These are phyloP conservation scores for Mallotus japonicus DNA, from an alignment of 441 rosid species.

Conservation along the genomic window DNA sequence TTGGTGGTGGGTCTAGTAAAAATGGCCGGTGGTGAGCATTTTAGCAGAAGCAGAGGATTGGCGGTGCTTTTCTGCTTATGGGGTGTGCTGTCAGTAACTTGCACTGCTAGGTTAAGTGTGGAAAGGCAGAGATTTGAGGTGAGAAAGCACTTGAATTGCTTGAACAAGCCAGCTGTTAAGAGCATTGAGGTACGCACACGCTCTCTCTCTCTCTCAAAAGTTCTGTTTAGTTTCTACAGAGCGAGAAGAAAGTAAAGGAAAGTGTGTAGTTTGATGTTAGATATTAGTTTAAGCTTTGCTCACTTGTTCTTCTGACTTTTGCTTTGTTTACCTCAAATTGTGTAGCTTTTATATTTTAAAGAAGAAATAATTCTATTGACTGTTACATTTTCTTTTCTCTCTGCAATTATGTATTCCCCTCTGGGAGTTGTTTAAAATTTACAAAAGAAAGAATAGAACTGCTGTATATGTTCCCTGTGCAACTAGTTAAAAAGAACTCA, in stretches of 20 bases:
- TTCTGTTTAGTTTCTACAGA: constrained; percentile 34
- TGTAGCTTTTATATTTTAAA: too few species aligned
- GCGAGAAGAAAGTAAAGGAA: constrained; percentile 14
- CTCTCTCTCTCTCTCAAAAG: not conserved
- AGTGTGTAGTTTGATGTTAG: not conserved
- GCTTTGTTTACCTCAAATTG: too few species aligned
- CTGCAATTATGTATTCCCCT: too few species aligned
- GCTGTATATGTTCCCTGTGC: too few species aligned
- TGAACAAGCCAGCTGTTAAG: constrained; percentile 83
- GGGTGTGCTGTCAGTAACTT: constrained; percentile 44
- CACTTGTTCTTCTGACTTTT: too few species aligned
- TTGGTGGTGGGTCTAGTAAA: not conserved
- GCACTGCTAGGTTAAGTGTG: constrained; percentile 54
- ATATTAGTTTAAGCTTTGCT: too few species aligned
- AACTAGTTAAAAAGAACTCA: too few species aligned
- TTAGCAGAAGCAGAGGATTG: constrained; percentile 26
- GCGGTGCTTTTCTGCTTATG: constrained; percentile 35
- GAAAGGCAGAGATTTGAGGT: constrained; percentile 72
- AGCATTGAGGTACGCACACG: constrained; percentile 67
- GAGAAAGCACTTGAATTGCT: constrained; percentile 73
- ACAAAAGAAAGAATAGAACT: too few species aligned
- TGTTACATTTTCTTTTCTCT: too few species aligned
- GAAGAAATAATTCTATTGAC: too few species aligned
- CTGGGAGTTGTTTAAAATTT: too few species aligned
- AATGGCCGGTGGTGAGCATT: constrained; percentile 14